Percentiles rank a stretch among this genome's conserved stretches.
Evolutionary conservation across 768 basidiomycete genomes (phyloP).

Genomic region (Tylopilus intermedius): DNA sequence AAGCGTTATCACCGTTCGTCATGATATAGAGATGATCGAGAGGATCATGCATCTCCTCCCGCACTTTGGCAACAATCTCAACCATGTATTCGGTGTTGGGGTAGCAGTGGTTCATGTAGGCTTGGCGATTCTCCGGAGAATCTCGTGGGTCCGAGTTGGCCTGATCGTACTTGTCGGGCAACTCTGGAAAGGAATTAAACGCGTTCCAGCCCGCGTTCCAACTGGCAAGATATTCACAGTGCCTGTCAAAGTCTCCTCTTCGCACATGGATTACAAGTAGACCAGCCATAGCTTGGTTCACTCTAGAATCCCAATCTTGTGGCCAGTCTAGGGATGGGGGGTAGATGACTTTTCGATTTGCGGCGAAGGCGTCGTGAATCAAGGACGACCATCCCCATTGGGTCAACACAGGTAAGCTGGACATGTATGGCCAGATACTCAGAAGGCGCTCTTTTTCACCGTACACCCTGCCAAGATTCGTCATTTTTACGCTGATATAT

Average conservation of each 20-base stretch:
- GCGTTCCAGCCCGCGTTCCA: constrained; percentile 35
- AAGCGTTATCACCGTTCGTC: constrained; percentile 40
- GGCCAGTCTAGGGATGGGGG: constrained; percentile 13
- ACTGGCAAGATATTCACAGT: constrained; percentile 38
- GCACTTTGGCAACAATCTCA: constrained; percentile 31
- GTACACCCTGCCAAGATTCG: constrained; percentile 23
- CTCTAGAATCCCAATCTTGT: not conserved
- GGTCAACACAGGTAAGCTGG: constrained; percentile 30
- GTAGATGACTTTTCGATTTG: constrained; percentile 16
- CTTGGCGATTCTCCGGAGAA: constrained; percentile 18
- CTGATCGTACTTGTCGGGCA: constrained; percentile 31
- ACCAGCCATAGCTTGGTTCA: constrained; percentile 24
- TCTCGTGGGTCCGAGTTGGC: constrained; percentile 26
- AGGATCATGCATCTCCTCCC: constrained; percentile 18
- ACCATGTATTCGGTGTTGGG: constrained; percentile 40
- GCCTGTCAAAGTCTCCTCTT: constrained; percentile 42
- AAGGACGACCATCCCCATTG: constrained; percentile 34
- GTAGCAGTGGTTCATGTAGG: constrained; percentile 38
- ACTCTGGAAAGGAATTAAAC: constrained; percentile 40
- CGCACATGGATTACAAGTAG: constrained; percentile 47
- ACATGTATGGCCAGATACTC: constrained; percentile 31
- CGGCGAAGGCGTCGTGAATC: constrained; percentile 26
- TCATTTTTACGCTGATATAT: not conserved
- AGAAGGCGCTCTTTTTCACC: constrained; percentile 27
- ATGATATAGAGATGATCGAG: constrained; percentile 42